Conservation (phyloP, 306 rosid genomes). For the Betula pendula region DNA sequence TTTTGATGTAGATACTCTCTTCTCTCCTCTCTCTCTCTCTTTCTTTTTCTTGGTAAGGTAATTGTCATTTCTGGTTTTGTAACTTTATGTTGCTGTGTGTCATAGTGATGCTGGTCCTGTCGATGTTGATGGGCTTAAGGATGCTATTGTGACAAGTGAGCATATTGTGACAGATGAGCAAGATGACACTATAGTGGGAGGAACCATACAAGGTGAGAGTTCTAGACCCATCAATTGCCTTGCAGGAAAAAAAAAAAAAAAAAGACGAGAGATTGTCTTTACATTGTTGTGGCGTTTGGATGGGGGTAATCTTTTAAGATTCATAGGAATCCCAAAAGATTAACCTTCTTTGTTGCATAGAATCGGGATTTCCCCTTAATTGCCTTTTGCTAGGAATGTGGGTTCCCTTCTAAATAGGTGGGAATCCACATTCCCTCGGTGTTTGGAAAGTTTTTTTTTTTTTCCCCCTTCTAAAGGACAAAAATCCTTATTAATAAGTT, state of each 20-base stretch:
- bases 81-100: constrained; percentile 17
- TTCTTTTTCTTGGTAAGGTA: background rate
- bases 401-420: too few relatives aligned
- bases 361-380: too few relatives aligned
- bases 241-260: background rate
- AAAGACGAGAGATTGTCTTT: background rate
- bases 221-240: constrained; percentile 25
- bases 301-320: too few relatives aligned
- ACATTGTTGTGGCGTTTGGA: background rate
- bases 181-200: constrained; percentile 31
- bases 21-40: too few relatives aligned
- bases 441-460: too few relatives aligned
- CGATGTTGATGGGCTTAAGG: constrained; percentile 32
- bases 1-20: background rate
- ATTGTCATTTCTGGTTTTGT: constrained; percentile 21
- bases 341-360: too few relatives aligned
- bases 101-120: constrained; percentile 40
- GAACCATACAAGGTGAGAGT: constrained; percentile 40
- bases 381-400: too few relatives aligned
- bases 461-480: too few relatives aligned
- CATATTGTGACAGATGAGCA: constrained; percentile 35
- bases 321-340: too few relatives aligned
- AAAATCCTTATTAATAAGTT: too few relatives aligned
- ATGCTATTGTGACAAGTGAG: constrained; percentile 34
- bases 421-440: too few relatives aligned